Evolutionary conservation across 805 yeast genomes (phyloP), one percentile per base, ranked within the genome.

Genomic region (Nakazawaea molendinolei): DNA sequence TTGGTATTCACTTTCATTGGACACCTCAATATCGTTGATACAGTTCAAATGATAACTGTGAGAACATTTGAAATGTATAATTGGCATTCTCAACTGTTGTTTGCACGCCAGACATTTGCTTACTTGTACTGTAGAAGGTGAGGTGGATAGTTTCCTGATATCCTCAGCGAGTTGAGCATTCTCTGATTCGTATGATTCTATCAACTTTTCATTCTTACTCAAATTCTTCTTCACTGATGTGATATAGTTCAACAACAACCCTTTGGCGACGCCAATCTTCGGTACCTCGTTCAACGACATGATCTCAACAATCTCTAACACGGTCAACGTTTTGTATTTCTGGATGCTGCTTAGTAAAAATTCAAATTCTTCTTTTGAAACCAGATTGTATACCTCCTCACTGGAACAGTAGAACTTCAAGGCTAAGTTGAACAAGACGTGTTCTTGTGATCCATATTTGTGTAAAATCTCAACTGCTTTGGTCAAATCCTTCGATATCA

Each of bases 31-130:
- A 17, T 76, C 77, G 33, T 66, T 67, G 18, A 86, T 57, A 52
- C 98, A 92, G 29, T 81, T 65, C 46, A 81, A 84, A 51, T 92
- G 97, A 51, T 75, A 87, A 3, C 92, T 76, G 50, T 92, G 98
- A 21, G 70, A 69, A 60, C 98, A 92, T 44, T 76, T 73, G 62
- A 90, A 92, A 48, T 85, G 94, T 1, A 84, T 73, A 3, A 80
- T 70, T 0, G 97, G 97, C 28, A 79, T 66, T 40, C 85, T 94
- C 15, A 90, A 58, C 9, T 72, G 67, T 28, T 69, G 61, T 8
- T 71, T 63, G 52, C 96, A 89, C 13, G 74, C 66, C 10, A 74
- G 61, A 50, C 96, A 89, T 24, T 64, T 65, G 19, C 76, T 67
- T 43, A 74, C 72, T 47, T 79, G 86, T 3, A 80, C 59, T 4